Conservation (phyloP, 257 asterid genomes). For the Orobanche coerulescens region DNA sequence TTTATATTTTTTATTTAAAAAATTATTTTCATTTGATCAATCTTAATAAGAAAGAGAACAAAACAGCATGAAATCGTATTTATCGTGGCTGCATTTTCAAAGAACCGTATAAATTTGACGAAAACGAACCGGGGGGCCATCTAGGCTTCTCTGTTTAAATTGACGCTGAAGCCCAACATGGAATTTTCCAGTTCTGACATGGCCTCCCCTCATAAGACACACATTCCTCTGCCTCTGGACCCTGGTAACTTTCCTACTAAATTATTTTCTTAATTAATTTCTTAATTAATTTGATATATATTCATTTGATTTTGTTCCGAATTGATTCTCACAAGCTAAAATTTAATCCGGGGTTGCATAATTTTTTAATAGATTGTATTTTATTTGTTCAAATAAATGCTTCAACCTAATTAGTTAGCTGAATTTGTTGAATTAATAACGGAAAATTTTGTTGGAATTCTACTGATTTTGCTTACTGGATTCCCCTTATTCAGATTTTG, state of each 20-base stretch:
- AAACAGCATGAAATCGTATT: neutral
- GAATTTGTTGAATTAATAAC: constrained; percentile 7
- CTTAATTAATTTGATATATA: neutral
- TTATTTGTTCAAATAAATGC: constrained; percentile 7
- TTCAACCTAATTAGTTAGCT: constrained; percentile 1
- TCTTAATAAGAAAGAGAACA: too few species aligned
- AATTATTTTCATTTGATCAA: too few species aligned
- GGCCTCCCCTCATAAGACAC: constrained; percentile 62
- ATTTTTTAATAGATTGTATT: constrained; percentile 13
- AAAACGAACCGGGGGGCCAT: constrained; percentile 25
- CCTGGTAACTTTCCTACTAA: constrained; percentile 53
- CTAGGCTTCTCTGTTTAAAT: constrained; percentile 15
- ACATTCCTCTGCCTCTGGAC: constrained; percentile 55
- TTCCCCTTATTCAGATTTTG: neutral
- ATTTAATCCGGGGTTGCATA: constrained; percentile 15
- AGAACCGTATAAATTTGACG: constrained; percentile 26
- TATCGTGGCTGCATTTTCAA: neutral
- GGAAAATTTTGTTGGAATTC: neutral
- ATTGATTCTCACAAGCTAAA: neutral
- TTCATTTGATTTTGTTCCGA: constrained; percentile 15
- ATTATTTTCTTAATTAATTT: neutral
- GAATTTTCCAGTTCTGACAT: constrained; percentile 38
- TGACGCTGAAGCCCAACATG: constrained; percentile 27
- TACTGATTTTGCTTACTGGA: neutral
- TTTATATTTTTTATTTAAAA: too few species aligned